phyloP scores from a whole-genome alignment of 805 yeast species.

The Wickerhamiella qilinensis region DNA sequence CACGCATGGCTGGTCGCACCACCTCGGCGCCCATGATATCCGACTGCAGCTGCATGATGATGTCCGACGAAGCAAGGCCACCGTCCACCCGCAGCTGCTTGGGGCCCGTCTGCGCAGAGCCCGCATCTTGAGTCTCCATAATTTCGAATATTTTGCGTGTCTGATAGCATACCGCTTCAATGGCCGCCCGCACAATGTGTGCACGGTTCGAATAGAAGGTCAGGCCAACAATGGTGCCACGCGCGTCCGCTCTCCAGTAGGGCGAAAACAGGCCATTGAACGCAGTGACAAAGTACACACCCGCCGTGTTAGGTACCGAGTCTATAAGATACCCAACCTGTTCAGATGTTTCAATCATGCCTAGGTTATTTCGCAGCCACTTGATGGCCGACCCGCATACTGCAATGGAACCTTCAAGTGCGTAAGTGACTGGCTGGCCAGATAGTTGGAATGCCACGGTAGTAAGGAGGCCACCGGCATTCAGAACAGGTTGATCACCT shows the following conservation, averaged over 20 bases:
- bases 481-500: constrained; percentile 53
- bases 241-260: constrained; percentile 84
- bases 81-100: constrained; percentile 55
- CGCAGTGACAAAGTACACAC: constrained; percentile 90
- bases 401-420: constrained; percentile 89
- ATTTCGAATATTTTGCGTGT: constrained; percentile 80
- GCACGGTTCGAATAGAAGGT: constrained; percentile 85
- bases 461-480: constrained; percentile 70
- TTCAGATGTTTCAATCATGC: constrained; percentile 61
- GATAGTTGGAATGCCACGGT: constrained; percentile 89
- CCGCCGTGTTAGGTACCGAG: constrained; percentile 66
- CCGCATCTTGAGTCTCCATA: constrained; percentile 54
- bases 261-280: constrained; percentile 91
- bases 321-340: constrained; percentile 86
- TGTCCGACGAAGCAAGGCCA: constrained; percentile 84
- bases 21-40: constrained; percentile 81
- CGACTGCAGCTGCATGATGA: constrained; percentile 86
- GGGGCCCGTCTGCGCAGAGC: constrained; percentile 9
- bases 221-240: constrained; percentile 86
- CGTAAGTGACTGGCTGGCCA: constrained; percentile 56
- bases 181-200: constrained; percentile 86
- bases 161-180: constrained; percentile 91
- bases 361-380: constrained; percentile 85
- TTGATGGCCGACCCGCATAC: constrained; percentile 91
- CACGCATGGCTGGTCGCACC: constrained; percentile 64